Conservation (phyloP, 768 basidiomycete species). For the Lactifluus piperatus region DNA sequence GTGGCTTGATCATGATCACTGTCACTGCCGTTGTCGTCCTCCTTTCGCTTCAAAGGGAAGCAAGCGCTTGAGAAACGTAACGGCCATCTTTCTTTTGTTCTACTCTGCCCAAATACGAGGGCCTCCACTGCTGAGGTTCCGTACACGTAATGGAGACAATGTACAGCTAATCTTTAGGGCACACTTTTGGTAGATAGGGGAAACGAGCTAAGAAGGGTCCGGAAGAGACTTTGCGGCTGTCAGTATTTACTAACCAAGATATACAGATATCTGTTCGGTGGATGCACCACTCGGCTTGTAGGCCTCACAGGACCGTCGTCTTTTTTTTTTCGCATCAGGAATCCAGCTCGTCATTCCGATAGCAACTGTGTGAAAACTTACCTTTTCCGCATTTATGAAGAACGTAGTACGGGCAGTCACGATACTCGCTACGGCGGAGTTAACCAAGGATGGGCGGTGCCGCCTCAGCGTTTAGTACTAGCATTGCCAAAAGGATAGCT, state of each 20-base stretch:
- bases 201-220: not conserved
- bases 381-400: not conserved
- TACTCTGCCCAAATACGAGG: not conserved
- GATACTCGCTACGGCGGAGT: not conserved
- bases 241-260: not conserved
- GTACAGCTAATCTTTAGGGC: not conserved
- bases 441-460: not conserved
- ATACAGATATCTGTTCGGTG: not conserved
- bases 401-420: not conserved
- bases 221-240: not conserved
- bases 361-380: not conserved
- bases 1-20: conserved; percentile 4
- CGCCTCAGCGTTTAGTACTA: not conserved
- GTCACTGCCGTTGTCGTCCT: not conserved
- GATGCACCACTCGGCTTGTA: not conserved
- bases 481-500: not conserved
- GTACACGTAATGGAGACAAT: conserved; percentile 13
- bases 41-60: not conserved
- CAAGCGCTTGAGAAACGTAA: conserved; percentile 3
- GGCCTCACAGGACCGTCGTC: not conserved
- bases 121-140: not conserved
- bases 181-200: not conserved
- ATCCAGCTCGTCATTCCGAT: not conserved
- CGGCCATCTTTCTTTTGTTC: conserved; percentile 8
- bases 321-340: not conserved